Evolutionary conservation across 768 basidiomycete species (phyloP).

Genomic region (Rhizopogon salebrosus): DNA sequence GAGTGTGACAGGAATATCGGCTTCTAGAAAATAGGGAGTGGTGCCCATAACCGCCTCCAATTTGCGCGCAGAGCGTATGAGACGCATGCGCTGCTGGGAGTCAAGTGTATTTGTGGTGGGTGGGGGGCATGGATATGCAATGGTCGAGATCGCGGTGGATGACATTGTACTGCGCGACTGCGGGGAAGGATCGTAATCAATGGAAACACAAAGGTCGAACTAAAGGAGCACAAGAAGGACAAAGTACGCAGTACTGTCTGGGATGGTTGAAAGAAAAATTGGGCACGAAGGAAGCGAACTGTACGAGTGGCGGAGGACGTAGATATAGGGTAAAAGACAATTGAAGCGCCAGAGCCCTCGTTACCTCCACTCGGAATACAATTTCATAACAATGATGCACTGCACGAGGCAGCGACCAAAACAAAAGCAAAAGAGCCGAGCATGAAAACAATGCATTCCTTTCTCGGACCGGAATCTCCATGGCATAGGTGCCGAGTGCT

Average conservation of each 20-base stretch:
- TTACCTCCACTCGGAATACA: conserved; percentile 1
- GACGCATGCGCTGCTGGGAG: conserved; percentile 27
- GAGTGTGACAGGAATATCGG: conserved; percentile 11
- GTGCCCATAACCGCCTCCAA: conserved; percentile 31
- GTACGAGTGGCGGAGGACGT: conserved; percentile 5
- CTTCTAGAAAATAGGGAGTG: conserved; percentile 31
- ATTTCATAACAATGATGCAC: conserved; percentile 4
- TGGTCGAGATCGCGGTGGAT: conserved; percentile 9
- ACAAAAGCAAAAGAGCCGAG: conserved; percentile 1
- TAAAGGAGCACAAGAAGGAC: conserved; percentile 1
- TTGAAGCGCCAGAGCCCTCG: neutral
- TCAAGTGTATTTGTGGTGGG: conserved; percentile 31
- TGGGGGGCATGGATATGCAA: conserved; percentile 20
- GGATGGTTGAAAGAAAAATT: neutral
- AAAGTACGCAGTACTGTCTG: conserved; percentile 12
- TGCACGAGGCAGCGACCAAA: neutral
- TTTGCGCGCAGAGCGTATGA: conserved; percentile 33
- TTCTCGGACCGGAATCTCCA: no score
- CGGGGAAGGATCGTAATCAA: neutral
- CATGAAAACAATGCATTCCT: neutral
- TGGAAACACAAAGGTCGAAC: neutral
- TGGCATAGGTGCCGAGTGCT: no score
- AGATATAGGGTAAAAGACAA: conserved; percentile 11
- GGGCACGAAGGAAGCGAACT: neutral
- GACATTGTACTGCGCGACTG: conserved; percentile 13